Percentiles rank a stretch among this genome's conserved stretches.
Evolutionary conservation across 2,329 filamentous ascomycete genomes (phyloP).

Genomic region (Phialophora verrucosa): DNA sequence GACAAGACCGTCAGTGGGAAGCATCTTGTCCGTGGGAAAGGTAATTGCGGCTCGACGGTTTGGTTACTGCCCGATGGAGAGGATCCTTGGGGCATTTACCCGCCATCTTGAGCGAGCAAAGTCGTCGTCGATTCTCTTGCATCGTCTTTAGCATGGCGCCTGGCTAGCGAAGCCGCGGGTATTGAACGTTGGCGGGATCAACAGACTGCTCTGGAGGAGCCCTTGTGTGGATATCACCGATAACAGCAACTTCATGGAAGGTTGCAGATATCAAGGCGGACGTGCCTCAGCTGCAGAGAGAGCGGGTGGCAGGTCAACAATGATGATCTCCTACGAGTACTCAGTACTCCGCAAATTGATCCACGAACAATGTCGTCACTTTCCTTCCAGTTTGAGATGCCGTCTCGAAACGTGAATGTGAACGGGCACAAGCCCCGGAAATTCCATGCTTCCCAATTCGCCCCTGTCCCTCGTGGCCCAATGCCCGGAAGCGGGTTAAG

Average conservation of each 20-base stretch:
- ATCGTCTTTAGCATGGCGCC: conserved; percentile 1
- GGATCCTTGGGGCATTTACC: neutral
- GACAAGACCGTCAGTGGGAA: conserved; percentile 9
- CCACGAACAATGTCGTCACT: neutral
- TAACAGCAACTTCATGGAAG: neutral
- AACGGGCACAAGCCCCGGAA: conserved; percentile 1
- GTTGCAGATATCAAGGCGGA: neutral
- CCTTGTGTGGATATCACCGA: neutral
- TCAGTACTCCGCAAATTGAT: neutral
- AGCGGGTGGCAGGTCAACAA: neutral
- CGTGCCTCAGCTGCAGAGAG: neutral
- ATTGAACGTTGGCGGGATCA: neutral
- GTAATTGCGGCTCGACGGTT: conserved; percentile 10
- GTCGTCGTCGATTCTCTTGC: neutral
- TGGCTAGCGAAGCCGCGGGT: neutral
- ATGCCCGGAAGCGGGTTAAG: neutral
- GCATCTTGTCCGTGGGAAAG: conserved; percentile 12
- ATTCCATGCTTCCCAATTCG: conserved; percentile 9
- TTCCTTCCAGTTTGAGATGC: neutral
- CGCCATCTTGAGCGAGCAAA: neutral
- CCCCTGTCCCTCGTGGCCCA: neutral
- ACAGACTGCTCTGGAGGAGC: neutral
- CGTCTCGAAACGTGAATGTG: neutral
- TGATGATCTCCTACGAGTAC: neutral
- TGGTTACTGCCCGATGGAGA: neutral